Percentiles rank a stretch among this genome's conserved stretches.
phyloP scores from a whole-genome alignment of 1,139 yeast species.

The Blastobotrys proliferans region DNA sequence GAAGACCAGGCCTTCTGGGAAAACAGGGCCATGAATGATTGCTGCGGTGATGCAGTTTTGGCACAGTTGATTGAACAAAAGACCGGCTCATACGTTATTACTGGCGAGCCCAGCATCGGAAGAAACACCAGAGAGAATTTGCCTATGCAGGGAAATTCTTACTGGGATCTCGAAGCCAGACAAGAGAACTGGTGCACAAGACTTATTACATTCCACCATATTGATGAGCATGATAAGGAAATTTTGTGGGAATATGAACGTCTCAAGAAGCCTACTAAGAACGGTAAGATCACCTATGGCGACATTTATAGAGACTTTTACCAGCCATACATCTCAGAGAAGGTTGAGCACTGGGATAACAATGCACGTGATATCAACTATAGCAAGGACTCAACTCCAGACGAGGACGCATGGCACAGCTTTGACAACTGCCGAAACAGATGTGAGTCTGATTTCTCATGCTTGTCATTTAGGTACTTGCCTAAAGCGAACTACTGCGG shows the following conservation, averaged over 20 bases:
- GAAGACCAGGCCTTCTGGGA: conserved; percentile 29
- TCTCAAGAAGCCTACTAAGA: conserved; percentile 26
- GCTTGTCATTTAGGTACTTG: conserved; percentile 28
- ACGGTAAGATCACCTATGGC: conserved; percentile 27
- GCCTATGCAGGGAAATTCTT: conserved; percentile 34
- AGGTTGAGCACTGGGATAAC: conserved; percentile 27
- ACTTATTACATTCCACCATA: conserved; percentile 34
- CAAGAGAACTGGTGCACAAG: conserved; percentile 33
- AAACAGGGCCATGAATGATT: conserved; percentile 23
- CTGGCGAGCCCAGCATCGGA: conserved; percentile 18
- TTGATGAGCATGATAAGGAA: conserved; percentile 33
- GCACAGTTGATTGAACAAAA: conserved; percentile 27
- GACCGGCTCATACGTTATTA: conserved; percentile 20
- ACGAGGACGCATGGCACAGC: conserved; percentile 13
- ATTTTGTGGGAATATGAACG: conserved; percentile 36
- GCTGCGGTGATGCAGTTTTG: conserved; percentile 37
- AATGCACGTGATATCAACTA: conserved; percentile 17
- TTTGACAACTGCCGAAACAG: conserved; percentile 25
- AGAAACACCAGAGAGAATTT: too few relatives aligned
- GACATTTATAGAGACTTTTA: conserved; percentile 32
- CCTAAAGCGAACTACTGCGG: conserved; percentile 21
- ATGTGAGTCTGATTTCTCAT: conserved; percentile 22
- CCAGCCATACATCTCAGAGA: conserved; percentile 28
- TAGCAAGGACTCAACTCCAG: conserved; percentile 10
- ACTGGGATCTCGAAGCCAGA: conserved; percentile 21